Conservation (phyloP, 768 basidiomycete species). For the Strobilomyces confusus region DNA sequence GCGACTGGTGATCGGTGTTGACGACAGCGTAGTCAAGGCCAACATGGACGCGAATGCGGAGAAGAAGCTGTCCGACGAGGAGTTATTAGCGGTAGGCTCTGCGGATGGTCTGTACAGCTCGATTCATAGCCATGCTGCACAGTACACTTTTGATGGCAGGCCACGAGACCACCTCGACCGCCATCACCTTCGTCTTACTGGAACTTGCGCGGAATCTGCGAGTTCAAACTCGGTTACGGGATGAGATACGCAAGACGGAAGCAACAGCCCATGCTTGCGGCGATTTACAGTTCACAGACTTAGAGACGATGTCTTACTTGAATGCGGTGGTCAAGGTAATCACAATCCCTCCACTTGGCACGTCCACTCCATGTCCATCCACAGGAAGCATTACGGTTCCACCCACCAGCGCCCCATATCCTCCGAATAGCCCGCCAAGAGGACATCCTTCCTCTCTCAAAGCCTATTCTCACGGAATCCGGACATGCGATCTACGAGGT, state of each 20-base stretch:
- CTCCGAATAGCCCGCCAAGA: conserved; percentile 48
- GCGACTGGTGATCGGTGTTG: too few relatives aligned
- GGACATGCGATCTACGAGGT: conserved; percentile 42
- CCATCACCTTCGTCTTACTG: conserved; percentile 55
- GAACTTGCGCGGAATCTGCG: conserved; percentile 55
- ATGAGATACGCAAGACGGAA: conserved; percentile 9
- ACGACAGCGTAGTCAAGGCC: too few relatives aligned
- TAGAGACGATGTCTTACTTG: too few relatives aligned
- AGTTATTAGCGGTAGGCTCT: conserved; percentile 11
- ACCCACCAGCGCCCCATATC: conserved; percentile 46
- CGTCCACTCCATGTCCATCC: conserved; percentile 11
- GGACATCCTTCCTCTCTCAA: too few relatives aligned
- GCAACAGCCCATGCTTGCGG: not conserved
- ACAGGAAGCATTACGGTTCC: conserved; percentile 44
- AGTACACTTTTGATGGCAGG: too few relatives aligned
- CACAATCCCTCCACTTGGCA: not conserved
- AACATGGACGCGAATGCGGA: conserved; percentile 15
- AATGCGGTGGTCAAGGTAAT: conserved; percentile 32
- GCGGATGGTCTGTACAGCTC: not conserved
- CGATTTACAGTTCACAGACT: conserved; percentile 31
- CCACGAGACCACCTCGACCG: conserved; percentile 60
- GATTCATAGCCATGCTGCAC: not conserved
- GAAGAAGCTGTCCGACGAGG: conserved; percentile 12
- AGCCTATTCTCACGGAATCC: conserved; percentile 40
- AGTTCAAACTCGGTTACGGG: conserved; percentile 55